Evolutionary conservation across 139 green algal species (phyloP).

Genomic region (Haematococcus sp.): DNA sequence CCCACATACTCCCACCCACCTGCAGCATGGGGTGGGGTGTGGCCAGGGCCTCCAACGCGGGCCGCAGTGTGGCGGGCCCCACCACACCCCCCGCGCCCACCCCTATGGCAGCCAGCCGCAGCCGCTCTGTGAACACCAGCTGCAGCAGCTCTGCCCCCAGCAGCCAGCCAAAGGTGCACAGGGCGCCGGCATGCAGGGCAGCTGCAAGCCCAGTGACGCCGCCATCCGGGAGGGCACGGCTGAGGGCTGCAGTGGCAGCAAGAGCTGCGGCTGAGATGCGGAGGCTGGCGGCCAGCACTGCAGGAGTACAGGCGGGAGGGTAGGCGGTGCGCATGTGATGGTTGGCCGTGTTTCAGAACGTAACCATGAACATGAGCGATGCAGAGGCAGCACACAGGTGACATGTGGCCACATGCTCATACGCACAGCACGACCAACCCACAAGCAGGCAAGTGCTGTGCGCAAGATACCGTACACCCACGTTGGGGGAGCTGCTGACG

Average conservation of each 20-base stretch:
- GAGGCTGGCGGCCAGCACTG: neutral
- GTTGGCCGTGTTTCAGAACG: neutral
- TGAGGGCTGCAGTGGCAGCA: too few species aligned
- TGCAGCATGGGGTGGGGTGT: too few species aligned
- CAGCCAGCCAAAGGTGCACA: slow-evolving; percentile 26
- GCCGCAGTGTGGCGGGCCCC: too few species aligned
- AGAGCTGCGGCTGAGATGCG: neutral
- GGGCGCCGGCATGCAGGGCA: neutral
- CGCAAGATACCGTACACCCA: neutral
- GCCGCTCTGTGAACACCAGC: slow-evolving; percentile 23
- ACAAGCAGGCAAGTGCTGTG: neutral
- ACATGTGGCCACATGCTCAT: too few species aligned
- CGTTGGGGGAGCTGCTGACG: slow-evolving; percentile 11
- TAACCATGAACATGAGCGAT: too few species aligned
- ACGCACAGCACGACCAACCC: too few species aligned
- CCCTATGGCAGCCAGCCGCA: slow-evolving; percentile 4
- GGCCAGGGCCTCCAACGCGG: too few species aligned
- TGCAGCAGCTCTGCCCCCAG: slow-evolving; percentile 11
- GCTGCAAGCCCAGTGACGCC: slow-evolving; percentile 1
- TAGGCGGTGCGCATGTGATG: too few species aligned
- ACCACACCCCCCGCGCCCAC: too few species aligned
- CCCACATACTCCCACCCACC: too few species aligned
- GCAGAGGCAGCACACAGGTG: too few species aligned
- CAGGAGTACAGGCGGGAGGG: neutral
- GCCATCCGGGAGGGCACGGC: neutral